Evolutionary conservation across 2,329 filamentous ascomycete species (phyloP).

Genomic region (Fusarium devonianum): DNA sequence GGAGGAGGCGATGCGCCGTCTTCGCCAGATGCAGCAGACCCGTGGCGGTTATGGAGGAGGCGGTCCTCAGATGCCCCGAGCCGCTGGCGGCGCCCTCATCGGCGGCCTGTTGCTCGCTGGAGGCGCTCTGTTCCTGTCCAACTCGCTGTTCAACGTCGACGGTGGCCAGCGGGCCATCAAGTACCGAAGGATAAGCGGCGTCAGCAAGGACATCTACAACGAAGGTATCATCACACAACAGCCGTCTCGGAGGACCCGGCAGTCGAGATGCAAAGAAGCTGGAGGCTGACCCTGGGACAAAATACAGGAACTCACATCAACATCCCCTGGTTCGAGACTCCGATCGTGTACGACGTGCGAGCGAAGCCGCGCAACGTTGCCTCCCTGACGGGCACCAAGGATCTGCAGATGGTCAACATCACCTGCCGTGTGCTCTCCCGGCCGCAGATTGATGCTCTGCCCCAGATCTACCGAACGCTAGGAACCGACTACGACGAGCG

Average conservation of each 20-base stretch:
- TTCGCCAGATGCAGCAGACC: slow-evolving; percentile 57
- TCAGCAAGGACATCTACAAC: slow-evolving; percentile 93
- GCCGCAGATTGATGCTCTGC: slow-evolving; percentile 85
- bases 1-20: slow-evolving; percentile 60
- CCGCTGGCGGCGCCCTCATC: slow-evolving; percentile 50
- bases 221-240: slow-evolving; percentile 70
- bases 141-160: slow-evolving; percentile 82
- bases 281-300: slow-evolving; percentile 21
- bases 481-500: slow-evolving; percentile 97
- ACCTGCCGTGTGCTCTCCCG: slow-evolving; percentile 98
- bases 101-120: slow-evolving; percentile 56
- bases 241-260: slow-evolving; percentile 23
- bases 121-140: slow-evolving; percentile 61
- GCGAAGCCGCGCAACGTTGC: slow-evolving; percentile 96
- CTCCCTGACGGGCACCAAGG: slow-evolving; percentile 97
- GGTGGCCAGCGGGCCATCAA: slow-evolving; percentile 99
- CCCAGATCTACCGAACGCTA: slow-evolving; percentile 96
- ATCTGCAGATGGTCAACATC: slow-evolving; percentile 99
- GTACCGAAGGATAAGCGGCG: slow-evolving; percentile 90
- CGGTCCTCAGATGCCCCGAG: slow-evolving; percentile 52
- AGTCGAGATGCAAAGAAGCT: slow-evolving; percentile 12
- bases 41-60: slow-evolving; percentile 54
- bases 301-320: slow-evolving; percentile 85
- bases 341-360: slow-evolving; percentile 96
- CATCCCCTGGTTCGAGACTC: slow-evolving; percentile 97